Percentiles rank a stretch among this genome's conserved stretches.
Conservation (phyloP, 257 asterid genomes). For the Echium plantagineum region DNA sequence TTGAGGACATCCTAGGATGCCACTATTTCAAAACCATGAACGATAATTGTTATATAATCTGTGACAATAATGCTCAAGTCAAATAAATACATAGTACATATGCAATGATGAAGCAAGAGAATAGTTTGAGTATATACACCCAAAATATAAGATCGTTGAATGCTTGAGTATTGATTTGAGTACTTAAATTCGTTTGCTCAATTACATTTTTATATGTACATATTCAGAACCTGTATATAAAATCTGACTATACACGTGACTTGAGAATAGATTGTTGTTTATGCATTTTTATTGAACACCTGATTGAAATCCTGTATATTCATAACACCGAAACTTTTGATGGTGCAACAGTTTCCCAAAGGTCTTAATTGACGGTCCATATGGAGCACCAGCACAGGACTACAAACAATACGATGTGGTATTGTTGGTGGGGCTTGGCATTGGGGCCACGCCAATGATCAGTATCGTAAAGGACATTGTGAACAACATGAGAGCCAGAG, state of each 20-base stretch:
- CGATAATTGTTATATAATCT: background rate
- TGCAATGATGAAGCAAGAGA: background rate
- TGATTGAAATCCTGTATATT: too few relatives aligned
- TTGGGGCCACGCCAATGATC: slow-evolving; percentile 89
- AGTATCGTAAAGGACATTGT: slow-evolving; percentile 80
- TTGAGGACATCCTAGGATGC: too few relatives aligned
- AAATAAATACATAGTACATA: too few relatives aligned
- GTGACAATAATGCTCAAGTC: background rate
- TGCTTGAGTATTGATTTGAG: too few relatives aligned
- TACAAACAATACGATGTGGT: slow-evolving; percentile 89
- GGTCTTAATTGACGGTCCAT: slow-evolving; percentile 80
- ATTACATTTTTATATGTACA: too few relatives aligned
- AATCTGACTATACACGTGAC: background rate
- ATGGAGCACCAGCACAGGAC: slow-evolving; percentile 94
- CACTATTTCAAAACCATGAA: background rate
- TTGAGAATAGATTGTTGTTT: too few relatives aligned
- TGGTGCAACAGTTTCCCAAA: slow-evolving; percentile 40
- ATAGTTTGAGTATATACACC: too few relatives aligned
- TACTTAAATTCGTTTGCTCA: background rate
- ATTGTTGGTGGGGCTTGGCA: slow-evolving; percentile 67
- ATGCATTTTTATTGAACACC: background rate
- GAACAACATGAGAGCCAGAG: slow-evolving; percentile 65
- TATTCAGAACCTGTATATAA: background rate
- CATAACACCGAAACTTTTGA: background rate
- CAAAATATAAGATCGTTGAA: background rate